Base-by-base conservation (phyloP, 495 filamentous ascomycete genomes). In the Lepraria neglecta region DNA sequence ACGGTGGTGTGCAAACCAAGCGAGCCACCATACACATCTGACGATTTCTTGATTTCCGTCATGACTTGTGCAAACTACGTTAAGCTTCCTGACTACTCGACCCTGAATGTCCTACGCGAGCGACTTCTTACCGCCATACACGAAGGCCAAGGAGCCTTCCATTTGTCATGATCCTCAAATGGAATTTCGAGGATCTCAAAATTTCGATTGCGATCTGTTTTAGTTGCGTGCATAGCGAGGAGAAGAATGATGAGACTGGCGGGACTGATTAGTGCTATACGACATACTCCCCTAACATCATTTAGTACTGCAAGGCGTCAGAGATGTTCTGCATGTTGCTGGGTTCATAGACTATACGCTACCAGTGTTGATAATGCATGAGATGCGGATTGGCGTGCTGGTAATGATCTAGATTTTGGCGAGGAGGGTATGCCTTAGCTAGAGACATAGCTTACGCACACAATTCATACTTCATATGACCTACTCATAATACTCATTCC, bases 21-120 rank as follows among this genome's bases (percentile, higher is more conserved):
- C 76, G 95, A 99, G 68, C 85, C 90, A 9, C 94, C 94, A 3
- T 95, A 91, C 72, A 88, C 87, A 9, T 95, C 94, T 4, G 95
- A 99, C 70, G 95, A 97, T 74, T 97, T 97, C 66, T 80, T 99
- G 40, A 91, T 95, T 28, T 97, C 92, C 68, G 95, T 97, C 70
- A 99, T 99, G 95, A 99, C 95, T 48, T 97, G 95, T 72, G 94
- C 96, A 71, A 99, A 99, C 71, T 99, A 99, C 71, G 87, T 99
- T 65, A 99, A 99, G 73, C 79, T 99, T 68, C 95, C 95, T 24
- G 91, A 99, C 74, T 99, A 99, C 75, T 92, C 86, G 67, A 82
- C 75, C 68, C 74, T 96, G 62, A 82, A 90, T 17, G 80, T 88
- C 43, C 81, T 99, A 70, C 83, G 79, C 59, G 78, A 84, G 66